Conservation (phyloP, 306 rosid species). For the Cucurbita ficifolia region DNA sequence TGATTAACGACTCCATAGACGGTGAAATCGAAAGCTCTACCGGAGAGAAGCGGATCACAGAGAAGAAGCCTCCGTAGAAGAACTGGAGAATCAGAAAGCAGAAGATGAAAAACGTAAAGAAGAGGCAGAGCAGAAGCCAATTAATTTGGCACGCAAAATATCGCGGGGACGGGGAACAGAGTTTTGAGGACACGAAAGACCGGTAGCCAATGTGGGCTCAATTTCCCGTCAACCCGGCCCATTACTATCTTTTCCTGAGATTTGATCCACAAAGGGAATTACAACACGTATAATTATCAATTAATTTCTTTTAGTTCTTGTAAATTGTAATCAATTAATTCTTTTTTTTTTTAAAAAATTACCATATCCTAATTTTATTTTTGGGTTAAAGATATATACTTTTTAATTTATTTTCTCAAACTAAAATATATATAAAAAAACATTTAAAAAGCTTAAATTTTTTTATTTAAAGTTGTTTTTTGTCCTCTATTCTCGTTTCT, state of each 20-base stretch:
- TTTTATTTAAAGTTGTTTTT: no score
- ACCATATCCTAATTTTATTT: no score
- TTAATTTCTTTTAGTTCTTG: no score
- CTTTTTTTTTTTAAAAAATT: no score
- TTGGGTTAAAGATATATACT: no score
- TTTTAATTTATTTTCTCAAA: no score
- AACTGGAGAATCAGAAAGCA: not conserved
- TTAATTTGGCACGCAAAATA: not conserved
- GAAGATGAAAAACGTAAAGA: not conserved
- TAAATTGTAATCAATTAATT: no score
- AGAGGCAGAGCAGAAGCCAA: not conserved
- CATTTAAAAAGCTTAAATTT: no score
- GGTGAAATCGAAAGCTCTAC: not conserved
- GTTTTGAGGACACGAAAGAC: not conserved
- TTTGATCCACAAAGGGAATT: no score
- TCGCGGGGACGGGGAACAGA: not conserved
- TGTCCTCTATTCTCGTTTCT: no score
- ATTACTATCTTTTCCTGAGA: not conserved
- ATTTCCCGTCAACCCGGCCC: not conserved
- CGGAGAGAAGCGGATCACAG: not conserved
- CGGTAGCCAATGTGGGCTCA: not conserved
- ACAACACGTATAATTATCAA: no score
- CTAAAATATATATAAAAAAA: no score
- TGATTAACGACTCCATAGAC: conserved; percentile 4
- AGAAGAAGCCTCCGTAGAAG: not conserved